Base-by-base conservation (phyloP, 2,329 filamentous ascomycete genomes). In the Botrytis medusae region DNA sequence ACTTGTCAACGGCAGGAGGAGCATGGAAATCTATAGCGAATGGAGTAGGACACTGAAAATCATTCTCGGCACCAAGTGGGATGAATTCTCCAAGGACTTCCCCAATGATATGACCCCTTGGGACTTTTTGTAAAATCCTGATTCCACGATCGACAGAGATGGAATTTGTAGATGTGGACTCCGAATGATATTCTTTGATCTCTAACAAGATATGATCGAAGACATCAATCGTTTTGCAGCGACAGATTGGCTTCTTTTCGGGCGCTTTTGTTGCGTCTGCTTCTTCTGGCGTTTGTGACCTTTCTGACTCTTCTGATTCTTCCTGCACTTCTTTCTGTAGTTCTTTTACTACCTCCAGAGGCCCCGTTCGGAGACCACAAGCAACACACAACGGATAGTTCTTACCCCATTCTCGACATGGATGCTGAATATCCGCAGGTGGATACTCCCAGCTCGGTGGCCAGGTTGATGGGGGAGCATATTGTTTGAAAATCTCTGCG, bases 1-100 rank as follows among this genome's bases (percentile, higher is more conserved):
- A 7, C 5, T 57, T 48, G 22, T 72, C 71, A 22, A 68, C 69
- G 14, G 25, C 8, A 40, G 72, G 59, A 22, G 72, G 72, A 14
- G 65, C 67, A 20, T 62, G 37, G 12, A 73, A 73, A 5, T 71
- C 67, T 8, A 73, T n/a, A 44, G 72, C 14, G 14, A 29, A 71
- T 8, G 8, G 10, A 14, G 44, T 10, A 32, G 57, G 59, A 20
- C 72, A 62, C 40, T 44, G 14, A 9, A 69, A 64, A 25, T 60
- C 67, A 25, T 6, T 16, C 20, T 71, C 54, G 10, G 67, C 44
- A 46, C 70, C 32, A n/a, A 71, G 69, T 29, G 72, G 68, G 16
- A 71, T 25, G 29, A 73, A 73, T 46, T 64, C 48, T 32, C 68
- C 72, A 34, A 65, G 40, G 25, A 65, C 57, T 71, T 73, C 72